Evolutionary conservation across 768 basidiomycete genomes (phyloP), one percentile per base, ranked within the genome.

Genomic region (Exsudoporus frostii): DNA sequence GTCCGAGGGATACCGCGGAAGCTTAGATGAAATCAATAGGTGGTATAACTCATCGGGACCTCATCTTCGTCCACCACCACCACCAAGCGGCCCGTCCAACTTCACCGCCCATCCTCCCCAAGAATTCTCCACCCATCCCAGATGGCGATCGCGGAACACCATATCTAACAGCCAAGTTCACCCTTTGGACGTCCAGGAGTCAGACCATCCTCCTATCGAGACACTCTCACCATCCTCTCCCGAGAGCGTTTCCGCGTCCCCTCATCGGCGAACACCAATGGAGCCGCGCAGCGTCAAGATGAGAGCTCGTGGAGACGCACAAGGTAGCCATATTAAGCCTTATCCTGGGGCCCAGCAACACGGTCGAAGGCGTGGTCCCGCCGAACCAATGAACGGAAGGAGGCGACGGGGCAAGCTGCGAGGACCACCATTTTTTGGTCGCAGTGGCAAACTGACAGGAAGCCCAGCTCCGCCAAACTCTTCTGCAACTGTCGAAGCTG

Each of bases 141-240:
- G 45, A 53, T 65, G 60, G 65, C 63, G 56, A 22, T 37, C 11
- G 22, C 54, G 55, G 38, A 15, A 39, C n/a, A 2, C 20, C 30
- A 7, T 19, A 3, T 9, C 41, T n/a, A 49, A 60, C 4, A 38
- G 4, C 22, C 55, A 20, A 19, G 15, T 27, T n/a, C 55, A 38
- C 7, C 3, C 48, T 25, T 39, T 36, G 15, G 39, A 34, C 5
- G 6, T 7, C 9, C 52, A 42, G 15, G 57, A 63, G 25, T 39
- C 48, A 11, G 58, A 57, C 9, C 10, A 48, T 32, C 55, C 58
- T 15, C 61, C 66, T 14, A 58, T 61, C 0, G 64, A 58, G 42
- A 55, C 51, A 25, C 30, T 11, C 5, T 49, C 53, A 10, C 52
- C 51, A 13, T 47, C 62, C 22, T 47, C 62, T 17, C 47, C 53